phyloP scores from a whole-genome alignment of 2,329 filamentous ascomycete genomes.

The Trichoderma gracile region DNA sequence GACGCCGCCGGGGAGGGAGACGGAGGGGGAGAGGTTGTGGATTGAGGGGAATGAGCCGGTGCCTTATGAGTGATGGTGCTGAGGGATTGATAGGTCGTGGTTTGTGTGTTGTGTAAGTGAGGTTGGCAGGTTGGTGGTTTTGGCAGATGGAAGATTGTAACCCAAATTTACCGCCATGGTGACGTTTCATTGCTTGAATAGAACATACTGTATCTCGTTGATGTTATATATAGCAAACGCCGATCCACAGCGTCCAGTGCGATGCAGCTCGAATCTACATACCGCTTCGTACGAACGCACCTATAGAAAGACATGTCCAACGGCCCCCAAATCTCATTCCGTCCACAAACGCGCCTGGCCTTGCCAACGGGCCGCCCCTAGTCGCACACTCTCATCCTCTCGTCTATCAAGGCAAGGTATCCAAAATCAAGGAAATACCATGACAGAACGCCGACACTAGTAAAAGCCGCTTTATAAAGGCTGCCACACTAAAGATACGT shows the following conservation, averaged over 20 bases:
- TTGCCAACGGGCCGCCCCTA: background rate
- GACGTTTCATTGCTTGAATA: no score
- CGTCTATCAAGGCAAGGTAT: background rate
- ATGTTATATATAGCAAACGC: no score
- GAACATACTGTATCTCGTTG: no score
- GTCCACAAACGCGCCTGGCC: slow-evolving; percentile 2
- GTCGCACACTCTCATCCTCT: background rate
- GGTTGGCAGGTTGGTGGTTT: no score
- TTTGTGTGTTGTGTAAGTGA: no score
- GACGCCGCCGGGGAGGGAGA: slow-evolving; percentile 39
- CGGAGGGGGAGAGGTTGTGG: slow-evolving; percentile 42
- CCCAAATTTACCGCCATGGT: no score
- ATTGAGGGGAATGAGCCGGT: slow-evolving; percentile 11
- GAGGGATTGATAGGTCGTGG: no score
- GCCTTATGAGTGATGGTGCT: background rate
- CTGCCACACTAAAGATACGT: background rate
- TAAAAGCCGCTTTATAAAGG: background rate
- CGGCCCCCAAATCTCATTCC: background rate
- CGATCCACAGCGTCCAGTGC: no score
- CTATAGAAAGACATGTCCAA: background rate
- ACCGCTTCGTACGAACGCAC: no score
- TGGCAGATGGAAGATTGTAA: no score
- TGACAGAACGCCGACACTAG: background rate
- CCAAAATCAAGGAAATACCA: background rate
- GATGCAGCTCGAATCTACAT: no score